Evolutionary conservation across 257 asterid genomes (phyloP).

Genomic region (Solanum chmielewskii): DNA sequence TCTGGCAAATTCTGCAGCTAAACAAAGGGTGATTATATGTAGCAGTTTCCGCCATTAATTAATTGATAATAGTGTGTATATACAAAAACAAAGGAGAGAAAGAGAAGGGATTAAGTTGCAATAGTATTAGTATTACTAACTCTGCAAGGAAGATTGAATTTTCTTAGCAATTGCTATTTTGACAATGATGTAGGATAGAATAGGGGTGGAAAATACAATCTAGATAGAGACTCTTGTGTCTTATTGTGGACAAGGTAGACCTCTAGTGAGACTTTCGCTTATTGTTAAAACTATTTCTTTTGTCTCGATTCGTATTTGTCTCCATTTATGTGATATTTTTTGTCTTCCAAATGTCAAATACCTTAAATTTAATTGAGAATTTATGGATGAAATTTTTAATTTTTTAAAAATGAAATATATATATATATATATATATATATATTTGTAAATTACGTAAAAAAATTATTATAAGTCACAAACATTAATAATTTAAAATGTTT

Average conservation of each 20-base stretch:
- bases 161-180: not conserved
- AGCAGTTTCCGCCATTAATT: slow-evolving; percentile 8
- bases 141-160: not conserved
- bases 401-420: no score
- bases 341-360: fast-evolving
- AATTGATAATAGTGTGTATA: no score
- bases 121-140: not conserved
- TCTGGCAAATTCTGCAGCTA: slow-evolving; percentile 48
- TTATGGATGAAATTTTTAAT: fast-evolving
- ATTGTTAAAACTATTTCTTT: no score
- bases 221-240: not conserved
- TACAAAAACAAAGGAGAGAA: not conserved
- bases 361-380: fast-evolving
- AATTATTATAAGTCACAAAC: no score
- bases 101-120: not conserved
- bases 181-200: not conserved
- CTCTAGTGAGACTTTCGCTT: not conserved
- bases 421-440: no score
- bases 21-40: slow-evolving; percentile 17
- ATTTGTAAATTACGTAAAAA: no score
- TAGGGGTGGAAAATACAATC: not conserved
- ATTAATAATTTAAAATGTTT: no score
- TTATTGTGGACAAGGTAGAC: not conserved
- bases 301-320: no score
- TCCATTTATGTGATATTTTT: no score